phyloP scores from a whole-genome alignment of 495 filamentous ascomycete species.

The Hypoxylon intermedium region DNA sequence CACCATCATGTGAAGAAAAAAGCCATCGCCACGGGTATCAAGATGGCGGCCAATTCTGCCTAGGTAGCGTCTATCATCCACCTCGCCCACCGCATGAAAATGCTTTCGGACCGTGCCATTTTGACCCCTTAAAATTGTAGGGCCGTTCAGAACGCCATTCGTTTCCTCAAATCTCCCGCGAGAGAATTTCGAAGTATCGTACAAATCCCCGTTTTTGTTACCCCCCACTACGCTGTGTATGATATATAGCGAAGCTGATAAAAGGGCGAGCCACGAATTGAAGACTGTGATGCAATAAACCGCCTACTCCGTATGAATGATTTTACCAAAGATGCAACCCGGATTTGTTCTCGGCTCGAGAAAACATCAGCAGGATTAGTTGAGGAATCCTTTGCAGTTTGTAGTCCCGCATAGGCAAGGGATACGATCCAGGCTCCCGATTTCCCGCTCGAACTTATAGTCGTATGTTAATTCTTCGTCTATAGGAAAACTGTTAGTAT shows the following conservation, averaged over 20 bases:
- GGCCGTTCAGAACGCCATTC: conserved; percentile 27
- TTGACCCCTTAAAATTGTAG: conserved; percentile 7
- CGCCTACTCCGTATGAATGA: conserved; percentile 17
- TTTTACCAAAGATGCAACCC: conserved; percentile 12
- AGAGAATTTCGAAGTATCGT: conserved; percentile 24
- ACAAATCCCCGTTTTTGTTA: conserved; percentile 23
- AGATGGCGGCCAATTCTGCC: too few species aligned
- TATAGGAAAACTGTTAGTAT: conserved; percentile 60
- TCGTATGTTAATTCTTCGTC: conserved; percentile 99
- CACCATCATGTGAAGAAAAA: conserved; percentile 2
- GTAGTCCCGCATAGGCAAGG: conserved; percentile 95
- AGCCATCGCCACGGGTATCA: conserved; percentile 19
- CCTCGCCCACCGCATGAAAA: conserved; percentile 6
- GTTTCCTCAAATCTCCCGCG: neutral
- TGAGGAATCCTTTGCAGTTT: conserved; percentile 98
- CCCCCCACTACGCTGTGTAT: conserved; percentile 10
- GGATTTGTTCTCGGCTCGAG: neutral
- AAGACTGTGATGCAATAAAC: conserved; percentile 32
- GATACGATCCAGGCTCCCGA: conserved; percentile 91
- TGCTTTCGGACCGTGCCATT: conserved; percentile 16
- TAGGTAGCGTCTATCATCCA: conserved; percentile 9
- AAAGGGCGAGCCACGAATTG: conserved; percentile 19
- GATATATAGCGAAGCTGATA: conserved; percentile 34
- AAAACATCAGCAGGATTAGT: conserved; percentile 60
- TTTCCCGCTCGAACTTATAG: conserved; percentile 99